These are phyloP conservation scores for Coleophoma cylindrospora DNA, from an alignment of 2,329 filamentous ascomycete genomes.

Conservation along the genomic window DNA sequence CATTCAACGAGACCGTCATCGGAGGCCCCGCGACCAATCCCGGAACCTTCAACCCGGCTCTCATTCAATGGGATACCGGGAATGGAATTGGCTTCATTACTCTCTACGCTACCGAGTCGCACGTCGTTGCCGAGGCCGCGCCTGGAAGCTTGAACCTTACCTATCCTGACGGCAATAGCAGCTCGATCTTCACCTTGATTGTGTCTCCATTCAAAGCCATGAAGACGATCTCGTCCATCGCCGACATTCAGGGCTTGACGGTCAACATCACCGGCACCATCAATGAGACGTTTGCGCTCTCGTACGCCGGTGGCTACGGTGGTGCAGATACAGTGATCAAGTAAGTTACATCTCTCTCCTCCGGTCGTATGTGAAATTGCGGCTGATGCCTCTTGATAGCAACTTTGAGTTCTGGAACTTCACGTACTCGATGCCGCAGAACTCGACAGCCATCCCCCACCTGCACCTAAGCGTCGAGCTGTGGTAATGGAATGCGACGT, in stretches of 20 bases:
- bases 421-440: slow-evolving; percentile 33
- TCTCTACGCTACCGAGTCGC: slow-evolving; percentile 33
- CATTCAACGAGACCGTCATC: slow-evolving; percentile 48
- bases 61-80: slow-evolving; percentile 51
- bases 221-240: slow-evolving; percentile 38
- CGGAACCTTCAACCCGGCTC: slow-evolving; percentile 51
- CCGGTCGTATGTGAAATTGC: background rate
- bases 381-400: slow-evolving; percentile 1
- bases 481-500: slow-evolving; percentile 2
- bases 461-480: slow-evolving; percentile 13
- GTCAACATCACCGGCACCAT: slow-evolving; percentile 32
- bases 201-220: slow-evolving; percentile 41
- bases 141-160: slow-evolving; percentile 40
- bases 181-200: slow-evolving; percentile 44
- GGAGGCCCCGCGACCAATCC: slow-evolving; percentile 49
- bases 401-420: slow-evolving; percentile 44
- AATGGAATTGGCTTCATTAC: slow-evolving; percentile 29
- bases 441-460: slow-evolving; percentile 18
- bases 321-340: slow-evolving; percentile 30
- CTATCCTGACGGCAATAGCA: slow-evolving; percentile 46
- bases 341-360: slow-evolving; percentile 19
- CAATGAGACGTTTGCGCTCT: slow-evolving; percentile 10
- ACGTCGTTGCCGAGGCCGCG: slow-evolving; percentile 35
- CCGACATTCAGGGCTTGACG: slow-evolving; percentile 41
- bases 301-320: slow-evolving; percentile 22